These are phyloP conservation scores for Harringtonia aguacate DNA, from an alignment of 2,329 filamentous ascomycete genomes.

Conservation along the genomic window DNA sequence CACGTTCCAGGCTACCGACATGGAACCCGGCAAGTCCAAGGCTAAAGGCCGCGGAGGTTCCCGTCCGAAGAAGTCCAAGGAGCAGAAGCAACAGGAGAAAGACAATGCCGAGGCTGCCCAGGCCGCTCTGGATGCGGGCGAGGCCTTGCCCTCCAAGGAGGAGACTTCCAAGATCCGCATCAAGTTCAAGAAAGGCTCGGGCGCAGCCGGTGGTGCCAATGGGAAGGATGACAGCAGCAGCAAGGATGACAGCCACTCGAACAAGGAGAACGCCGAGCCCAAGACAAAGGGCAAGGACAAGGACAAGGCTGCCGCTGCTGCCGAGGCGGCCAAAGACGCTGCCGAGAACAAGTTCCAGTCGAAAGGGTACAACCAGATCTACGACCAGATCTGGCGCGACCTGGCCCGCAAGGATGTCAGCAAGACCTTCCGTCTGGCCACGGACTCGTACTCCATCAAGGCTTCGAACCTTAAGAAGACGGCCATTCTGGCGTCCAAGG, in stretches of 20 bases:
- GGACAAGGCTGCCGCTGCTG: slow-evolving; percentile 20
- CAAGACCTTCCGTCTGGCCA: slow-evolving; percentile 83
- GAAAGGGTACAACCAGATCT: slow-evolving; percentile 92
- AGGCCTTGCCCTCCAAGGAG: slow-evolving; percentile 53
- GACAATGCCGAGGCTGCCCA: slow-evolving; percentile 80
- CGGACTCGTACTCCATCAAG: slow-evolving; percentile 75
- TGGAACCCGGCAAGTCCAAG: slow-evolving; percentile 39
- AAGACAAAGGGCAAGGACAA: slow-evolving; percentile 28
- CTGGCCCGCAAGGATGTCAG: slow-evolving; percentile 87
- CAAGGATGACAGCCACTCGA: slow-evolving; percentile 32
- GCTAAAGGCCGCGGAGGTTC: slow-evolving; percentile 46
- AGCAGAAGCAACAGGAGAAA: slow-evolving; percentile 73
- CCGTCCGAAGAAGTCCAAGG: slow-evolving; percentile 83
- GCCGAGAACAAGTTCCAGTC: slow-evolving; percentile 64
- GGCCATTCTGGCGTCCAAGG: slow-evolving; percentile 89
- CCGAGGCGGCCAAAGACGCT: slow-evolving; percentile 36
- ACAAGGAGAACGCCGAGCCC: slow-evolving; percentile 35
- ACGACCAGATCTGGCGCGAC: slow-evolving; percentile 95
- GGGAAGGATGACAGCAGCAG: slow-evolving; percentile 23
- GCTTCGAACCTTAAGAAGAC: slow-evolving; percentile 97
- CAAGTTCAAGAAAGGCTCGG: slow-evolving; percentile 43
- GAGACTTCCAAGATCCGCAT: slow-evolving; percentile 52
- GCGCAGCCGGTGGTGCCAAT: slow-evolving; percentile 28
- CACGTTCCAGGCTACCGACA: slow-evolving; percentile 63
- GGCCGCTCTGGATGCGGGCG: slow-evolving; percentile 68